phyloP scores from a whole-genome alignment of 345 rosid genomes.

The Heritiera fomes region DNA sequence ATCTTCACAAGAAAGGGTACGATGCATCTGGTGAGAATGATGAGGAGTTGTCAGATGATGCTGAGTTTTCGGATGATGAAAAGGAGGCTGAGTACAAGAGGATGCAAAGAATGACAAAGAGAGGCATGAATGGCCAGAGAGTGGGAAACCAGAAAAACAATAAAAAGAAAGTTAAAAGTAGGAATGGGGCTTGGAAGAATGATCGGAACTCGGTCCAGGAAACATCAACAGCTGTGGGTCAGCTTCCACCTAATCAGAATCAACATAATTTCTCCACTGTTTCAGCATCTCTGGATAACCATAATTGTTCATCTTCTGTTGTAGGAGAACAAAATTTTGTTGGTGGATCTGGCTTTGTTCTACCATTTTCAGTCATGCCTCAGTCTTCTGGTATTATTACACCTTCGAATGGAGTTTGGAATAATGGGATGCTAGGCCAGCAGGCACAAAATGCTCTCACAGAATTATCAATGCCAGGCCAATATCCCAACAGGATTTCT shows the following conservation, averaged over 20 bases:
- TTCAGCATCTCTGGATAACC: slow-evolving; percentile 30
- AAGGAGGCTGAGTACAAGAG: slow-evolving; percentile 79
- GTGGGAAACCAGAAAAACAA: slow-evolving; percentile 45
- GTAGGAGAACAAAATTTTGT: slow-evolving; percentile 29
- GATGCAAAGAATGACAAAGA: slow-evolving; percentile 68
- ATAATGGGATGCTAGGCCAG: slow-evolving; percentile 35
- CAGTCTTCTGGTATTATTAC: slow-evolving; percentile 35
- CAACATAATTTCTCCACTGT: slow-evolving; percentile 27
- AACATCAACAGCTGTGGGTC: slow-evolving; percentile 27
- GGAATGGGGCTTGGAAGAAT: slow-evolving; percentile 46
- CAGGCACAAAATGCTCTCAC: slow-evolving; percentile 28
- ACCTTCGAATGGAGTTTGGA: slow-evolving; percentile 41
- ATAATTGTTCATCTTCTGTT: slow-evolving; percentile 28
- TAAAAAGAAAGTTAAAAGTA: slow-evolving; percentile 50
- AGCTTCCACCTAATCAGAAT: slow-evolving; percentile 26
- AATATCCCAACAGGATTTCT: slow-evolving; percentile 41
- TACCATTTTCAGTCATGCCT: slow-evolving; percentile 40
- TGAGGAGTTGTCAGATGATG: slow-evolving; percentile 77
- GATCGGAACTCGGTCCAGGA: slow-evolving; percentile 36
- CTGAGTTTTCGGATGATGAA: slow-evolving; percentile 94
- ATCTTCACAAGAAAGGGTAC: slow-evolving; percentile 81
- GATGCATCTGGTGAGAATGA: slow-evolving; percentile 96
- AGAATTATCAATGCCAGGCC: no score
- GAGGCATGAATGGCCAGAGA: slow-evolving; percentile 54
- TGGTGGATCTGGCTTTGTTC: slow-evolving; percentile 35